These are phyloP conservation scores for Solanum hybrid DNA, from an alignment of 305 asterid species.

Conservation along the genomic window DNA sequence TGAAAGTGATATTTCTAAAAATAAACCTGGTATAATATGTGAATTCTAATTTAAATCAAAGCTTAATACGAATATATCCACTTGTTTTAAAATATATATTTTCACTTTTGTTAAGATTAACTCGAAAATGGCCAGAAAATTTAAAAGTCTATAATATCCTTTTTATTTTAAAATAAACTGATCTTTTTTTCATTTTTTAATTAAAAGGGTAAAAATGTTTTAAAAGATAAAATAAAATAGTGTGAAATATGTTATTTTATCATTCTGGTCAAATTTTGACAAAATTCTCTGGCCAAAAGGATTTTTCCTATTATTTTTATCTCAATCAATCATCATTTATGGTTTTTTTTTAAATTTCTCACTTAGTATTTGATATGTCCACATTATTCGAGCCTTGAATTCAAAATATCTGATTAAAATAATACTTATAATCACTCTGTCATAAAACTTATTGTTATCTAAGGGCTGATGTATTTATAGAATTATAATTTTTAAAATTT, in stretches of 20 bases:
- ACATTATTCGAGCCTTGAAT: neutral
- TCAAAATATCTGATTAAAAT: neutral
- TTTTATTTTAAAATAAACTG: no score
- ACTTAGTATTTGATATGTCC: neutral
- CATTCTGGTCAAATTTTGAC: no score
- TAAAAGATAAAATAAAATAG: no score
- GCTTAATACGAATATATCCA: neutral
- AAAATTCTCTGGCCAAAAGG: no score
- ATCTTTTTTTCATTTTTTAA: no score
- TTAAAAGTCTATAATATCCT: no score
- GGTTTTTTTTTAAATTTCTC: neutral
- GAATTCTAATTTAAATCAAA: neutral
- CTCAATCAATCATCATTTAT: neutral
- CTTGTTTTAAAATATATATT: neutral
- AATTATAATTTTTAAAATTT: neutral
- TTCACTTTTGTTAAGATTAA: neutral
- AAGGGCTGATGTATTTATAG: neutral
- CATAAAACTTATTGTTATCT: neutral
- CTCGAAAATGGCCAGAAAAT: no score
- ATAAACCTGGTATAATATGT: neutral
- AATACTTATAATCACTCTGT: neutral
- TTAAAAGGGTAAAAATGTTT: no score
- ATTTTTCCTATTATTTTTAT: no score
- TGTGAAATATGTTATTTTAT: no score
- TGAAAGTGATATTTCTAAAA: accelerated